Conservation (phyloP, 1,284 basidiomycete genomes). For the Fomitiporia mediterranea region DNA sequence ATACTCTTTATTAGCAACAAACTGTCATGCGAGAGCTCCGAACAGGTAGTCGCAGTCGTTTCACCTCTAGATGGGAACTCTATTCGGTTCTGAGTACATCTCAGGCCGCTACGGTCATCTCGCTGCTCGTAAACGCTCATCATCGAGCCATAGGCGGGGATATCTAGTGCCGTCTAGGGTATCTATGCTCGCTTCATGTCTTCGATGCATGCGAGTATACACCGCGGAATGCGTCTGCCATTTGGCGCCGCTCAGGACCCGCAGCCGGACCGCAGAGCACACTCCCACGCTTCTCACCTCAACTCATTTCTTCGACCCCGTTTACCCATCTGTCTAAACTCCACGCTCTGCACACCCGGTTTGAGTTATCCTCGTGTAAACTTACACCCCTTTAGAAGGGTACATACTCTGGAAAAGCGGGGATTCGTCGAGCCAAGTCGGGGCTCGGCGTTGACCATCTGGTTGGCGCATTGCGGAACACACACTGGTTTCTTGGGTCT, state of each 20-base stretch:
- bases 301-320: not conserved
- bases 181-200: not conserved
- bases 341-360: not conserved
- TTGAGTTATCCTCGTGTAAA: not conserved
- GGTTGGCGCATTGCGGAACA: constrained; percentile 1
- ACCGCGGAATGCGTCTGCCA: not conserved
- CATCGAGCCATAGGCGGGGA: too few species aligned
- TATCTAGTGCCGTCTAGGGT: too few species aligned
- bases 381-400: not conserved
- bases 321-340: constrained; percentile 5
- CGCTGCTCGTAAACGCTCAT: too few species aligned
- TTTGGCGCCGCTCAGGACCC: constrained; percentile 4
- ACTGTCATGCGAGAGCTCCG: not conserved
- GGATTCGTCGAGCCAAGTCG: too few species aligned
- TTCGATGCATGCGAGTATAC: not conserved
- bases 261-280: constrained; percentile 11
- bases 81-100: not conserved
- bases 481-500: not conserved
- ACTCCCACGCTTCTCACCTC: not conserved
- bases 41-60: too few species aligned
- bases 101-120: not conserved
- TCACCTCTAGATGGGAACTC: not conserved
- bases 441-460: too few species aligned
- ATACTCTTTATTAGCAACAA: not conserved
- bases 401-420: constrained; percentile 1